These are phyloP conservation scores for Bocquillonia castaneifolia DNA, from an alignment of 441 rosid genomes.

Conservation along the genomic window DNA sequence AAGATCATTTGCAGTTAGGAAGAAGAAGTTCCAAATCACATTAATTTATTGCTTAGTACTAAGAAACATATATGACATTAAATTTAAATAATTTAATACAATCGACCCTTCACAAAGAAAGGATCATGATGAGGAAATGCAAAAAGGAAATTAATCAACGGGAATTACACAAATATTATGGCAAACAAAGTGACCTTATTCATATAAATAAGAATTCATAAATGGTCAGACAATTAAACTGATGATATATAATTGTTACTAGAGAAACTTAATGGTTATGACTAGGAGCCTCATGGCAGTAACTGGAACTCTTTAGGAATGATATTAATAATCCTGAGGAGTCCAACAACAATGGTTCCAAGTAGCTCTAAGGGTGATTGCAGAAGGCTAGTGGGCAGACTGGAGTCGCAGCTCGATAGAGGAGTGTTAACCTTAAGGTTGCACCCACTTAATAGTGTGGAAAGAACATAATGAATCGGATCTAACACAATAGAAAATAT, in stretches of 20 bases:
- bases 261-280: too few species aligned
- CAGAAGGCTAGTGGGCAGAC: conserved; percentile 29
- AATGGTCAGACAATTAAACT: background rate
- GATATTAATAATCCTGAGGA: conserved; percentile 29
- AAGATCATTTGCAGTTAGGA: too few species aligned
- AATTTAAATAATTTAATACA: too few species aligned
- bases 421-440: conserved; percentile 36
- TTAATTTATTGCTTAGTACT: conserved; percentile 1
- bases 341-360: conserved; percentile 32
- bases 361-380: conserved; percentile 29
- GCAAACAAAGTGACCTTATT: conserved; percentile 14
- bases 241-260: too few species aligned
- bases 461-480: conserved; percentile 29
- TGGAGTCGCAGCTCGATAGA: conserved; percentile 35
- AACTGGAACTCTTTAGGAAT: conserved; percentile 34
- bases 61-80: background rate
- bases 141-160: too few species aligned
- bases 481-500: conserved; percentile 34
- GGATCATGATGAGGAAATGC: too few species aligned
- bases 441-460: conserved; percentile 36
- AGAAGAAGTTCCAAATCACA: background rate
- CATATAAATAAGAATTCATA: background rate
- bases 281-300: background rate
- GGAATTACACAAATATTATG: too few species aligned
- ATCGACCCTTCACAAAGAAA: too few species aligned